These are phyloP conservation scores for Suillus tomentosus DNA, from an alignment of 768 basidiomycete genomes.

Conservation along the genomic window DNA sequence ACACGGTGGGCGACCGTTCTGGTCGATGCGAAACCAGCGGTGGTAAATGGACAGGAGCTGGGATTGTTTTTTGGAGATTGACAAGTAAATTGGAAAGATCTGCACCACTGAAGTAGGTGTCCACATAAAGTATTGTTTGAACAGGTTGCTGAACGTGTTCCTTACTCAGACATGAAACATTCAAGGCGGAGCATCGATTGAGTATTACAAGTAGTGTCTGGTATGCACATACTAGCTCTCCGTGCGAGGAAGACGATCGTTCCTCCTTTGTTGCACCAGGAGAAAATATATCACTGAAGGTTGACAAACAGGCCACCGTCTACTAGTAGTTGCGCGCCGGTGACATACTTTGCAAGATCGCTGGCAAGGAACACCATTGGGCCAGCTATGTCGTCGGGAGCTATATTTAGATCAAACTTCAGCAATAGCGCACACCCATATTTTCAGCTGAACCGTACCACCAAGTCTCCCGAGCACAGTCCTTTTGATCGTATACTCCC, in stretches of 20 bases:
- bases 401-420: constrained; percentile 28
- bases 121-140: not conserved
- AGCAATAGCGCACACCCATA: not conserved
- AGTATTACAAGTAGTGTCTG: not conserved
- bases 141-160: not conserved
- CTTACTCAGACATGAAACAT: not conserved
- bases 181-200: not conserved
- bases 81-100: not conserved
- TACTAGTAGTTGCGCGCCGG: constrained; percentile 63
- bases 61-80: constrained; percentile 21
- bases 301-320: constrained; percentile 79
- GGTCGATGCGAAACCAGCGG: constrained; percentile 55
- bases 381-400: constrained; percentile 71
- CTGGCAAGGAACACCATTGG: constrained; percentile 75
- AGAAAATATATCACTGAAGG: constrained; percentile 48
- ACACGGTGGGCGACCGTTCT: constrained; percentile 54
- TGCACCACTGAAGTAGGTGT: not conserved
- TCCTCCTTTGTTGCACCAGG: not conserved
- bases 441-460: constrained; percentile 29
- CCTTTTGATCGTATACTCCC: constrained; percentile 62
- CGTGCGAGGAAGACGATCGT: not conserved
- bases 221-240: not conserved
- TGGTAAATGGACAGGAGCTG: constrained; percentile 46
- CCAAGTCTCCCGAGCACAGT: constrained; percentile 71
- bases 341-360: constrained; percentile 70